A percentile compares a stretch with the other conserved stretches of the same genome.
Conservation (phyloP, 2,329 filamentous ascomycete genomes). For the Penicillium sp. region DNA sequence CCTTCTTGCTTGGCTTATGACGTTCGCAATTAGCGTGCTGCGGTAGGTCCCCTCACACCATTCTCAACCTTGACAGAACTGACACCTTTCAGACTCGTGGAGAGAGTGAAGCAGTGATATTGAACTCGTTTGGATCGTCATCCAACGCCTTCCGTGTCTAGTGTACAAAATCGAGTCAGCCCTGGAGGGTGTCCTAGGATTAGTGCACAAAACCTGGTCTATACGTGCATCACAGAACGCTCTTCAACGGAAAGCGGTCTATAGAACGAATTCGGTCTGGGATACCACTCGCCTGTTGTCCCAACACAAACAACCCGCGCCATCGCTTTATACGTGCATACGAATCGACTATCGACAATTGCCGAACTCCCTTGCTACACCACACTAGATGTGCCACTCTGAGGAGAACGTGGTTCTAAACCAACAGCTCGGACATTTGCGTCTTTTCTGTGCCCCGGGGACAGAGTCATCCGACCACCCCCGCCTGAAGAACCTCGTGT, state of each 20-base stretch:
- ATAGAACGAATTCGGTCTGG: too few species aligned
- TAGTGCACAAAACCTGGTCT: constrained; percentile 6
- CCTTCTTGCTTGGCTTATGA: constrained; percentile 83
- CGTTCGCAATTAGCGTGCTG: constrained; percentile 82
- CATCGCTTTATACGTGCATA: constrained; percentile 59
- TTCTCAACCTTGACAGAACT: constrained; percentile 25
- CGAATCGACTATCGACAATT: constrained; percentile 65
- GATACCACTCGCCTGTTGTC: too few species aligned
- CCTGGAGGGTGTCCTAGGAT: too few species aligned
- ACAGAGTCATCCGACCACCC: constrained; percentile 55
- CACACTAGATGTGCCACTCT: constrained; percentile 62
- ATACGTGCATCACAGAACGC: constrained; percentile 51
- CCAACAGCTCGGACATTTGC: constrained; percentile 53
- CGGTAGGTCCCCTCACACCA: too few species aligned
- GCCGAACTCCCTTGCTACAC: constrained; percentile 50
- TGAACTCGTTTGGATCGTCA: background rate
- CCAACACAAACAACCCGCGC: too few species aligned
- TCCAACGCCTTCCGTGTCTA: too few species aligned
- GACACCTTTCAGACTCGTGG: constrained; percentile 38
- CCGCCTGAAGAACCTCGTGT: constrained; percentile 63
- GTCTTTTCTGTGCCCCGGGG: constrained; percentile 66
- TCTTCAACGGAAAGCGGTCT: constrained; percentile 57
- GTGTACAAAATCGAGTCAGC: too few species aligned
- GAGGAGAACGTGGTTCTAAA: constrained; percentile 61
- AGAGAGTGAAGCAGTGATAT: constrained; percentile 31